Conservation (phyloP, 768 basidiomycete genomes). For the Lyophyllum semitale region DNA sequence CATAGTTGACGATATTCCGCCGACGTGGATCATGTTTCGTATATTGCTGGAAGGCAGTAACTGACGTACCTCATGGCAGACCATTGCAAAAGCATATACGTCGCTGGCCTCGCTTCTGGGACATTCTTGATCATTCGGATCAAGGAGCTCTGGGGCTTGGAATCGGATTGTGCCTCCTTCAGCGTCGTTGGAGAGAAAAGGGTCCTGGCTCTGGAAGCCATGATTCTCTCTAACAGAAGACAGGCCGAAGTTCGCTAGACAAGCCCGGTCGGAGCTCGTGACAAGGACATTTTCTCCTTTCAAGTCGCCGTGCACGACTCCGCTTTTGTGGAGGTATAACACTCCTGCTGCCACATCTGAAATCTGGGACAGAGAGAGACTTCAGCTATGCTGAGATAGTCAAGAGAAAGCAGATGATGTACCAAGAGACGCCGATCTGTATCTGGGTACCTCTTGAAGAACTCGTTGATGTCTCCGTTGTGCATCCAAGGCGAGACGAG, state of each 20-base stretch:
- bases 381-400: constrained; percentile 5
- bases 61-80: constrained; percentile 18
- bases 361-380: constrained; percentile 19
- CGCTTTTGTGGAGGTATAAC: constrained; percentile 32
- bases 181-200: constrained; percentile 17
- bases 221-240: constrained; percentile 25
- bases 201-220: constrained; percentile 17
- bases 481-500: constrained; percentile 42
- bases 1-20: background rate
- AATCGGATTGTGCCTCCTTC: constrained; percentile 33
- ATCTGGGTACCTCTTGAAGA: constrained; percentile 15
- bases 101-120: constrained; percentile 12
- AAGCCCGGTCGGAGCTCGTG: constrained; percentile 39
- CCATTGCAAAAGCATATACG: constrained; percentile 20
- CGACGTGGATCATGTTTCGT: background rate
- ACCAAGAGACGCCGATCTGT: constrained; percentile 16
- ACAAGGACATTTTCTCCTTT: constrained; percentile 54
- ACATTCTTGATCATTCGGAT: constrained; percentile 18
- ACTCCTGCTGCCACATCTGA: constrained; percentile 34
- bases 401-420: constrained; percentile 14
- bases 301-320: constrained; percentile 49
- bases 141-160: constrained; percentile 37
- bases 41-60: no score
- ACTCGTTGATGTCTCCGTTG: constrained; percentile 34
- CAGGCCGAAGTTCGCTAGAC: constrained; percentile 54